Evolutionary conservation across 1,284 basidiomycete species (phyloP).

Genomic region (Termitomyces sp.): DNA sequence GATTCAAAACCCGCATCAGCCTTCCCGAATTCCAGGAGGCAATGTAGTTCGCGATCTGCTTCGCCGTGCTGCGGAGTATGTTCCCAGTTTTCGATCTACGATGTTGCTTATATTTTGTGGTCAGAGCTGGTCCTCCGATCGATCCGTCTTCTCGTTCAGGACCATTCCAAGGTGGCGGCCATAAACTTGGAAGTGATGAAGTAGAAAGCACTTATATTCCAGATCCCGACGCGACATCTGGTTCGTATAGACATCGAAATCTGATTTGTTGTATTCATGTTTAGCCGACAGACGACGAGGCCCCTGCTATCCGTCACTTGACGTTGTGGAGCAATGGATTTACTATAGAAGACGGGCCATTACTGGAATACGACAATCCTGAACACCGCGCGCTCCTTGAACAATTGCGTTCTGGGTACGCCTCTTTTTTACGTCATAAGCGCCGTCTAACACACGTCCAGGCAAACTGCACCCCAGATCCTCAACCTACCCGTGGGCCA

Average conservation of each 20-base stretch:
- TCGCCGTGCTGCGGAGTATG: conserved; percentile 76
- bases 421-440: conserved; percentile 11
- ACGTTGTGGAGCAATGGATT: conserved; percentile 97
- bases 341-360: conserved; percentile 84
- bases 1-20: conserved; percentile 77
- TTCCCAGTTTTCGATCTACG: conserved; percentile 13
- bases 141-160: conserved; percentile 22
- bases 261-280: background rate
- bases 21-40: conserved; percentile 47
- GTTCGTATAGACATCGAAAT: conserved; percentile 9
- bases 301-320: conserved; percentile 69
- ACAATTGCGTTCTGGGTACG: conserved; percentile 80
- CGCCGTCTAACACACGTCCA: conserved; percentile 24
- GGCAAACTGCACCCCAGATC: conserved; percentile 74
- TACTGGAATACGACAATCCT: conserved; percentile 84
- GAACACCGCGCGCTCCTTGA: conserved; percentile 68
- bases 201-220: conserved; percentile 67
- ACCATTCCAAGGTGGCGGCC: conserved; percentile 67
- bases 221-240: conserved; percentile 49
- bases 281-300: conserved; percentile 31
- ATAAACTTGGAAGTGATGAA: conserved; percentile 86
- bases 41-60: conserved; percentile 79
- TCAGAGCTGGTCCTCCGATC: conserved; percentile 41
- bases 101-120: background rate
- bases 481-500: conserved; percentile 79